Evolutionary conservation across 1,139 yeast genomes (phyloP).

Genomic region (Suhomyces maxii): DNA sequence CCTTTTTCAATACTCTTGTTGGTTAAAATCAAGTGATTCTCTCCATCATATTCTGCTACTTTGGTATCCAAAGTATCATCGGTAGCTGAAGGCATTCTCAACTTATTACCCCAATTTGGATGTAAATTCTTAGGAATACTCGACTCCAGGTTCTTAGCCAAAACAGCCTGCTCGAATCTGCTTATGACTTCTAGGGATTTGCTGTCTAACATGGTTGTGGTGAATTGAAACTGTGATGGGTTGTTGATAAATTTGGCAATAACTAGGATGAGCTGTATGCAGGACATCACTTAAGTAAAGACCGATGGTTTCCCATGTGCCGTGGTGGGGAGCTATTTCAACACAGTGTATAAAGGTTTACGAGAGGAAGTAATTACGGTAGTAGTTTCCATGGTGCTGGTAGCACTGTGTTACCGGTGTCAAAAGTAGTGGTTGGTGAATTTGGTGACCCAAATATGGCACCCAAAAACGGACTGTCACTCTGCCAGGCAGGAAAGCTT

Average conservation of each 20-base stretch:
- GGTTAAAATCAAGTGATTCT: slow-evolving; percentile 39
- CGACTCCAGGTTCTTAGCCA: slow-evolving; percentile 16
- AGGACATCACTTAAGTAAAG: slow-evolving; percentile 3
- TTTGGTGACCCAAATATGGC: too few species aligned
- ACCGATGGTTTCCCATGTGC: too few species aligned
- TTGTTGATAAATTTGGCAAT: not conserved
- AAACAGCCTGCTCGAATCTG: slow-evolving; percentile 41
- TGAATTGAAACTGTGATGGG: not conserved
- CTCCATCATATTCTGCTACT: slow-evolving; percentile 45
- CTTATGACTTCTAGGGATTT: slow-evolving; percentile 42
- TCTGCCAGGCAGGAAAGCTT: too few species aligned
- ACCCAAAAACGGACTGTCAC: too few species aligned
- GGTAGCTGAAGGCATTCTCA: slow-evolving; percentile 20
- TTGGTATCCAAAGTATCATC: slow-evolving; percentile 31
- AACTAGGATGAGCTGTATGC: not conserved
- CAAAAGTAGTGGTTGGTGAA: too few species aligned
- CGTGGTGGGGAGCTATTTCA: too few species aligned
- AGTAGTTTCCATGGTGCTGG: too few species aligned
- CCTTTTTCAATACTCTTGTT: slow-evolving; percentile 35
- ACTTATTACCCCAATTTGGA: slow-evolving; percentile 40
- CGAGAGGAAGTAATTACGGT: too few species aligned
- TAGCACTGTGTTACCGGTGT: too few species aligned
- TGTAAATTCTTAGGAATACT: slow-evolving; percentile 14
- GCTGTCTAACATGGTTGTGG: slow-evolving; percentile 36
- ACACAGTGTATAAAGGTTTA: too few species aligned